Percentiles rank a stretch among this genome's conserved stretches.
Conservation (phyloP, 2,329 filamentous ascomycete species). For the Alternaria sp. region DNA sequence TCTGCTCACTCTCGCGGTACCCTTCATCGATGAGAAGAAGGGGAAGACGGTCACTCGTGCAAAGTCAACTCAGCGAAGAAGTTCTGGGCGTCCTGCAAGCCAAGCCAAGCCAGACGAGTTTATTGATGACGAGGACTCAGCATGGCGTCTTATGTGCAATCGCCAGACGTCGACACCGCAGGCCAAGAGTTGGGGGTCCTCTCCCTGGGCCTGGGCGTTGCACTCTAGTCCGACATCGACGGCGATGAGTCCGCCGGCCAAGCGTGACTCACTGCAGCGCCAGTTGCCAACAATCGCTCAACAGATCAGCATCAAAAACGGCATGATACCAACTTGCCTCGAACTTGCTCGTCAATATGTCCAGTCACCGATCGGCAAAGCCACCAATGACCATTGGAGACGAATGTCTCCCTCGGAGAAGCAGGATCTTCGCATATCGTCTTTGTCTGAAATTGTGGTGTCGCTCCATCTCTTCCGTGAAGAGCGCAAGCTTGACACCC, state of each 20-base stretch:
- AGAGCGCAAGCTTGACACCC: slow-evolving; percentile 80
- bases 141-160: slow-evolving; percentile 45
- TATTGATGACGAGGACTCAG: slow-evolving; percentile 33
- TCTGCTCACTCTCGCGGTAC: slow-evolving; percentile 48
- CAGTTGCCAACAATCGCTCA: slow-evolving; percentile 24
- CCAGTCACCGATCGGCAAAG: slow-evolving; percentile 44
- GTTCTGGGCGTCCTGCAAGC: slow-evolving; percentile 27
- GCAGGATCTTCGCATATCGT: slow-evolving; percentile 56
- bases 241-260: slow-evolving; percentile 31
- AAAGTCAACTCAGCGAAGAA: slow-evolving; percentile 31
- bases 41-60: slow-evolving; percentile 24
- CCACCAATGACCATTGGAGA: slow-evolving; percentile 58
- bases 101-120: slow-evolving; percentile 32
- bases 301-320: slow-evolving; percentile 38
- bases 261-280: slow-evolving; percentile 20
- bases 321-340: slow-evolving; percentile 34
- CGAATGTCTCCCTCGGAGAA: slow-evolving; percentile 57
- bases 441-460: slow-evolving; percentile 70
- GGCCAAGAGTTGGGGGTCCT: slow-evolving; percentile 39
- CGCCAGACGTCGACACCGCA: slow-evolving; percentile 32
- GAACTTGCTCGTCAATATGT: slow-evolving; percentile 43
- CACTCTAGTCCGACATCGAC: slow-evolving; percentile 31
- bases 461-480: slow-evolving; percentile 86
- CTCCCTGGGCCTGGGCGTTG: slow-evolving; percentile 45
- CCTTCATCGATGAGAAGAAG: slow-evolving; percentile 41